A percentile compares a stretch with the other conserved stretches of the same genome.
These are phyloP conservation scores for Amanita rubescens DNA, from an alignment of 768 basidiomycete genomes.

Conservation along the genomic window DNA sequence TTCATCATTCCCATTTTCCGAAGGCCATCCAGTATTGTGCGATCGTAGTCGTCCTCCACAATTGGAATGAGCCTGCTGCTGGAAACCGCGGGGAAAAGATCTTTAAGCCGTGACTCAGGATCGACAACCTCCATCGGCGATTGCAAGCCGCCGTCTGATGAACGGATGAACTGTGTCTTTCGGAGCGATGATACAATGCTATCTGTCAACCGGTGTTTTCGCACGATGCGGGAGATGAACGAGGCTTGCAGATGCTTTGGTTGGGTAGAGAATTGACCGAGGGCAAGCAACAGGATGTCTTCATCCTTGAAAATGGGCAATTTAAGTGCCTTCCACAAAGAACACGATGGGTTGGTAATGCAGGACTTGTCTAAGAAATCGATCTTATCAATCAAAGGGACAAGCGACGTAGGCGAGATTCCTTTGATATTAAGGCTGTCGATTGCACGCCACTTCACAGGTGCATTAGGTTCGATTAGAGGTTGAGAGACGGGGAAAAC, in stretches of 20 bases:
- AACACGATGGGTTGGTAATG: conserved; percentile 16
- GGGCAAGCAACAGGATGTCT: conserved; percentile 20
- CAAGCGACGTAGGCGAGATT: too few species aligned
- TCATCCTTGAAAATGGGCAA: conserved; percentile 12
- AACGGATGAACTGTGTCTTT: conserved; percentile 20
- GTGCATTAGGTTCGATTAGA: background rate
- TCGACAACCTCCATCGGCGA: conserved; percentile 19
- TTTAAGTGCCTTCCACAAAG: conserved; percentile 18
- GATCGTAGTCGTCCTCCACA: too few species aligned
- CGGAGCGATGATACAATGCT: conserved; percentile 18
- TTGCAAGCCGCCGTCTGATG: conserved; percentile 12
- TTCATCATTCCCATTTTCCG: conserved; percentile 22
- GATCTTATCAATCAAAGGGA: conserved; percentile 11
- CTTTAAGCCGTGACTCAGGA: conserved; percentile 13
- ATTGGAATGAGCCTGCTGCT: background rate
- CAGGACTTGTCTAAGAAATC: conserved; percentile 23
- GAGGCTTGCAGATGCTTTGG: conserved; percentile 17
- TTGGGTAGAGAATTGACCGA: conserved; percentile 24
- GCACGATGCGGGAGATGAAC: conserved; percentile 21
- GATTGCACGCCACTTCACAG: background rate
- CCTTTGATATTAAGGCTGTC: background rate
- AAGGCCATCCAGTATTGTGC: conserved; percentile 11
- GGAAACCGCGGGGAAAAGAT: conserved; percentile 6
- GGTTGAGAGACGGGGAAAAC: conserved; percentile 22
- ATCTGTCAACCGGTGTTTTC: conserved; percentile 12